Percentiles rank a stretch among this genome's conserved stretches.
These are phyloP conservation scores for Lantana camara DNA, from an alignment of 257 asterid genomes.

Conservation along the genomic window DNA sequence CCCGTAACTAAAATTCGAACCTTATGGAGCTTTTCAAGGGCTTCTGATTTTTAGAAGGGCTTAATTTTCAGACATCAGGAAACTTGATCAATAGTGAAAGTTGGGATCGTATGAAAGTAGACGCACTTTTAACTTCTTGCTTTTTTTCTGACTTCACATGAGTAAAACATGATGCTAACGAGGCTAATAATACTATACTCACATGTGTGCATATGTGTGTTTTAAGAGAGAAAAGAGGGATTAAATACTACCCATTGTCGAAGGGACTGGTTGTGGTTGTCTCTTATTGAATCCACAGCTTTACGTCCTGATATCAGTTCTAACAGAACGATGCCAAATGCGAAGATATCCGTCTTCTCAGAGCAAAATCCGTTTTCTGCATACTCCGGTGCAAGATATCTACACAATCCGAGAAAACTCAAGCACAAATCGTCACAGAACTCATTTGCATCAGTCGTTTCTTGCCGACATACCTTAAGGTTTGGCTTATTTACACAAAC, in stretches of 20 bases:
- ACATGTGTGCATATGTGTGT: too few species aligned
- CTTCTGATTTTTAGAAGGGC: too few species aligned
- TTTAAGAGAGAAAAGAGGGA: background rate
- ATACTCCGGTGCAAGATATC: constrained; percentile 79
- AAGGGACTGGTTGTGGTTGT: constrained; percentile 50
- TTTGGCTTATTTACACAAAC: too few species aligned
- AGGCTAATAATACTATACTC: too few species aligned
- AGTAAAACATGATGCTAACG: too few species aligned
- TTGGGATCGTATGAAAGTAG: too few species aligned
- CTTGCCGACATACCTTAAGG: too few species aligned
- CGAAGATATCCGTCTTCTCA: constrained; percentile 55
- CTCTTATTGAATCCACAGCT: constrained; percentile 40
- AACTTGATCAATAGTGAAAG: too few species aligned
- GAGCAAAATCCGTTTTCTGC: constrained; percentile 57
- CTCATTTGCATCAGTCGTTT: background rate
- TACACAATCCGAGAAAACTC: constrained; percentile 30
- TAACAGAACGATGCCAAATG: constrained; percentile 68
- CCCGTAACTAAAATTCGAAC: background rate
- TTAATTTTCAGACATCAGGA: too few species aligned
- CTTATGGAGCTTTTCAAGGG: too few species aligned
- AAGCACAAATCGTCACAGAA: background rate
- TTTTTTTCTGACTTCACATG: too few species aligned
- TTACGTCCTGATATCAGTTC: constrained; percentile 69
- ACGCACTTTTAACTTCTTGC: too few species aligned
- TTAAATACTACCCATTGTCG: constrained; percentile 59